These are phyloP conservation scores for Selaginella moellendorffii DNA, from an alignment of 75 land plant species.

Conservation along the genomic window DNA sequence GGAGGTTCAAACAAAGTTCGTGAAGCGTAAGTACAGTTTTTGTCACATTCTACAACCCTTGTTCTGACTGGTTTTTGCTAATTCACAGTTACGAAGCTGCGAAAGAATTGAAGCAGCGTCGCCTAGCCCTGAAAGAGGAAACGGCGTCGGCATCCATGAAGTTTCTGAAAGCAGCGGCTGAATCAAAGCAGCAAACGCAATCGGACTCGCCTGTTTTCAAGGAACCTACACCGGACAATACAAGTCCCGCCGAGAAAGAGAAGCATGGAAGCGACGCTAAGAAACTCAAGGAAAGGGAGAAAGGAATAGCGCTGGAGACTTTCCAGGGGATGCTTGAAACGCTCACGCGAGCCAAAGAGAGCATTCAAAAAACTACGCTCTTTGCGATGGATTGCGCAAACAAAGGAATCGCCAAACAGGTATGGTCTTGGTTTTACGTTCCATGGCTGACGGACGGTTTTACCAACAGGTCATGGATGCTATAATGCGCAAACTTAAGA, in stretches of 20 bases:
- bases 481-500: slow-evolving; percentile 65
- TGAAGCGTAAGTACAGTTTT: slow-evolving; percentile 14
- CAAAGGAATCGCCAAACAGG: slow-evolving; percentile 88
- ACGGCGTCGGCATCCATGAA: slow-evolving; percentile 40
- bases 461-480: slow-evolving; percentile 60
- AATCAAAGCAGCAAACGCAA: slow-evolving; percentile 45
- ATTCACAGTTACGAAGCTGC: slow-evolving; percentile 33
- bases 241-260: slow-evolving; percentile 13
- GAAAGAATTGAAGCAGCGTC: slow-evolving; percentile 22
- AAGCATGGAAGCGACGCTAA: no score
- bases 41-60: background rate
- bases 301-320: slow-evolving; percentile 86
- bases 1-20: slow-evolving; percentile 13
- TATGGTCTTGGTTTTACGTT: slow-evolving; percentile 8
- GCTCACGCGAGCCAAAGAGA: slow-evolving; percentile 89
- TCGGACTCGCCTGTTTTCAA: slow-evolving; percentile 18
- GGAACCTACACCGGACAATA: slow-evolving; percentile 23
- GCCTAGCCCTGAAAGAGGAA: slow-evolving; percentile 19
- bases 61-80: slow-evolving; percentile 1
- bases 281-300: slow-evolving; percentile 63
- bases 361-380: slow-evolving; percentile 91
- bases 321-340: slow-evolving; percentile 99
- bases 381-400: slow-evolving; percentile 97
- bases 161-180: slow-evolving; percentile 70
- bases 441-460: background rate